These are phyloP conservation scores for Penicillium antarcticum DNA, from an alignment of 495 filamentous ascomycete genomes.

Conservation along the genomic window DNA sequence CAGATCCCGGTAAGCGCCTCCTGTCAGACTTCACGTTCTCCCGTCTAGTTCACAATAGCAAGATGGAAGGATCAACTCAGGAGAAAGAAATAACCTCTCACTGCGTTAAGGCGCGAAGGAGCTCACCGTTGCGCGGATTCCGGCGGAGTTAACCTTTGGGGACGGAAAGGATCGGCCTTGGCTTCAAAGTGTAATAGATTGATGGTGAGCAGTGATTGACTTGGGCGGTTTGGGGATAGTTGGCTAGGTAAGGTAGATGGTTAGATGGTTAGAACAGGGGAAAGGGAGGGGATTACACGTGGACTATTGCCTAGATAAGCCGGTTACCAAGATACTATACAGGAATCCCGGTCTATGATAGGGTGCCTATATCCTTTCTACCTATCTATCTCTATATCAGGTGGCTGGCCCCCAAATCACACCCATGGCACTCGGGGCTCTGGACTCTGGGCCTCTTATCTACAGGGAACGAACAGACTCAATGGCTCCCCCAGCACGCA, in stretches of 20 bases:
- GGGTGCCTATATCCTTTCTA: too few relatives aligned
- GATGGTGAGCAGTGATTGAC: too few relatives aligned
- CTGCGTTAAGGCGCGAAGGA: not conserved
- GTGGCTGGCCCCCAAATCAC: not conserved
- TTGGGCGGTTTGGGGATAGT: too few relatives aligned
- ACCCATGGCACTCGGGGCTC: too few relatives aligned
- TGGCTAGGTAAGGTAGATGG: too few relatives aligned
- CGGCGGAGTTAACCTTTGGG: not conserved
- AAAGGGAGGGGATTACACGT: not conserved
- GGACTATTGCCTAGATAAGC: not conserved
- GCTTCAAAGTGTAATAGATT: not conserved
- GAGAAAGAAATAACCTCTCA: too few relatives aligned
- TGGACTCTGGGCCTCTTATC: not conserved
- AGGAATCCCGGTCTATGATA: too few relatives aligned
- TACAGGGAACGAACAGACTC: conserved; percentile 20
- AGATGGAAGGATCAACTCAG: too few relatives aligned
- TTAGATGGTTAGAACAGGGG: not conserved
- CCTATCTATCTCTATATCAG: too few relatives aligned
- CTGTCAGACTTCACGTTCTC: not conserved
- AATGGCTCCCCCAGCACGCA: conserved; percentile 27
- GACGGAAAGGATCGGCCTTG: not conserved
- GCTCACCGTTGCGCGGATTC: not conserved
- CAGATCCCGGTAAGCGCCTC: not conserved
- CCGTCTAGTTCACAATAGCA: too few relatives aligned
- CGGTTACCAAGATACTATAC: too few relatives aligned